Base-by-base conservation (phyloP, 495 filamentous ascomycete genomes). In the Platismatia glauca region DNA sequence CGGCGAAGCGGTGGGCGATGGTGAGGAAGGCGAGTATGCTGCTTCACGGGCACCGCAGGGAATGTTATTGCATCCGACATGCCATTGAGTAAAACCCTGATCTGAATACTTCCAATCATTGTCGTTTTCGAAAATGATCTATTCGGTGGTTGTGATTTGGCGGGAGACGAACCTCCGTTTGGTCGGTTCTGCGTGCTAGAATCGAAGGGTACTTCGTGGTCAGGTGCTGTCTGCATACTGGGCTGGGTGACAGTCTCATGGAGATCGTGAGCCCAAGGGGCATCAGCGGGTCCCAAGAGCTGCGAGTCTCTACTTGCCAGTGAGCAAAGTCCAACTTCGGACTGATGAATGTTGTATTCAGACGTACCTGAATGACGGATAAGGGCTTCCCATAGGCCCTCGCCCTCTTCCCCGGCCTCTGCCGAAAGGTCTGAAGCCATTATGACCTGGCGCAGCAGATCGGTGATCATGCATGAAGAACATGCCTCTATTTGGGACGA, bases 381-480 rank as follows among this genome's bases (percentile, higher is more conserved):
- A 86, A 55, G 79, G 80, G 38, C 82, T 83, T 62, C 79, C 78
- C 69, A 79, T 71, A 6, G 80, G 79, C 11, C 81, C 81, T 70
- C 81, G 71, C 29, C 80, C 82, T 65, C 79, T 71, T 61, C 86
- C 80, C 57, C 78, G 74, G 20, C 83, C 79, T 70, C 84, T 77
- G 16, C 83, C 82, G 71, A 85, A 90, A 50, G 86, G 86, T 57
- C 87, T 79, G 66, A 89, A 89, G 44, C 86, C 87, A 70, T 92
- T 94, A 33, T 85, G 80, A 57, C 85, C 86, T 27, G 87, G 80
- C 39, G 87, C 88, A 38, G 83, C 79, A 58, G 89, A 84, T 63
- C 92, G 83, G 67, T 95, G 91, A 71, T 98, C 94, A 73, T 98
- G 94, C 79, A 97, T 86, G 78, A 97, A 98, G 79, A 98, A 98